These are phyloP conservation scores for Tetraselmis chui DNA, from an alignment of 139 green algal genomes.

Conservation along the genomic window DNA sequence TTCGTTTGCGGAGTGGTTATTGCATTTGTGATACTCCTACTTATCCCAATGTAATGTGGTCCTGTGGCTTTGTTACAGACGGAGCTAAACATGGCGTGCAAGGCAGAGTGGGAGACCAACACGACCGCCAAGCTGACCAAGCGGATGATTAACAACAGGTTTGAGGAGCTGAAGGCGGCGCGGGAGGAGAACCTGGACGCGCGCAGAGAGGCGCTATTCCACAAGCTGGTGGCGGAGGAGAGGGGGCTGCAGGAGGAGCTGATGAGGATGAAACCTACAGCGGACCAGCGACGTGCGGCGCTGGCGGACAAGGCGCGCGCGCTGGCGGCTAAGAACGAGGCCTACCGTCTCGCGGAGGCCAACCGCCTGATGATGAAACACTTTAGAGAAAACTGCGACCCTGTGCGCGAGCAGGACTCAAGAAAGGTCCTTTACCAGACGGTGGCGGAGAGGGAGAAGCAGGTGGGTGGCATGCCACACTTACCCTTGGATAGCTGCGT, in stretches of 20 bases:
- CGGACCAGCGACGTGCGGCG: neutral
- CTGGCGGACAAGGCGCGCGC: neutral
- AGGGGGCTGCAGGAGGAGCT: neutral
- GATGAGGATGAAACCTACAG: neutral
- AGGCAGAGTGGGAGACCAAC: neutral
- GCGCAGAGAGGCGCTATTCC: neutral
- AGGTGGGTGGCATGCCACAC: conserved; percentile 23
- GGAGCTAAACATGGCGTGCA: neutral
- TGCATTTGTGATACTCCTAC: too few species aligned
- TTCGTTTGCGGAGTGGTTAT: too few species aligned
- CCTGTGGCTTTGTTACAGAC: too few species aligned
- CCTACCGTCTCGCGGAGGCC: neutral
- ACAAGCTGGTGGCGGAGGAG: neutral
- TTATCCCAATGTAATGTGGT: too few species aligned
- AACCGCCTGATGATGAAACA: conserved; percentile 11
- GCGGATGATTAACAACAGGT: neutral
- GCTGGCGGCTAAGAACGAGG: neutral
- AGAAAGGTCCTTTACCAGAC: conserved; percentile 43
- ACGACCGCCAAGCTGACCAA: neutral
- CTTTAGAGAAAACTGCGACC: conserved; percentile 55
- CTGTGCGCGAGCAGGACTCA: conserved; percentile 35
- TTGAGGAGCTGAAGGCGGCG: neutral
- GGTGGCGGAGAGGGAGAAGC: conserved; percentile 35
- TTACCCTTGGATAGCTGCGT: neutral
- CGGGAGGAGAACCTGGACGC: neutral